Base-by-base conservation (phyloP, 352 stramenopile species). In the Pythium aristosporum region DNA sequence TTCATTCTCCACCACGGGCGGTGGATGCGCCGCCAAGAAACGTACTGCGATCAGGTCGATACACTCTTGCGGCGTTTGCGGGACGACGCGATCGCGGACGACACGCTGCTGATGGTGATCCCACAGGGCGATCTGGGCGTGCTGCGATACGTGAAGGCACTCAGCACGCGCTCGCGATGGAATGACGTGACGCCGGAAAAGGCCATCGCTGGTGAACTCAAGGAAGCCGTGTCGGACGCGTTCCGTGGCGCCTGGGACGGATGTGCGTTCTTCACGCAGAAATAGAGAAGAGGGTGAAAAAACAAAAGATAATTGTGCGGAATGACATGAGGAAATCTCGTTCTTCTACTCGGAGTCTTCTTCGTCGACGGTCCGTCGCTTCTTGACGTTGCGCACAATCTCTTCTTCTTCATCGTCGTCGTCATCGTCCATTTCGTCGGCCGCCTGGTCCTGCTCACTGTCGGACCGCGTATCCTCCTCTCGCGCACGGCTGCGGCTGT, bases 361-460 rank as follows among this genome's bases (percentile, higher is more conserved):
- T 41, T 80, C 86, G 57, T 92, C 86, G 55, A 92, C 79, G 13
- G 83, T 95, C 63, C 84, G 82, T 67, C 85, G 74, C 68, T 92
- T 93, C 72, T 93, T 93, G 66, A 81, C 74, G 48, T 71, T 81
- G 52, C 68, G 84, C 50, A 89, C 76, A 46, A 91, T 80, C 44
- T 91, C 67, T 32, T 93, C 83, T 41, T 94, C 86, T 23, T 95
- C 86, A 6, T 91, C 82, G 8, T 90, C 79, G 9, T 91, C 79
- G 5, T 92, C 78, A 10, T 87, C 85, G 4, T 91, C 71, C 12
- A 83, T 73, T n/a, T 63, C 74, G 32, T 78, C 75, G 23, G 28
- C 67, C 23, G 30, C 67, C 23, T 66, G 56, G 2, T 83, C 75
- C 15, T 87, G 75, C 44, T 92, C 83, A 71, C 83, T 90, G 20